Evolutionary conservation across 2,329 filamentous ascomycete genomes (phyloP), one percentile per base, ranked within the genome.

Genomic region (Blastomyces percursus): DNA sequence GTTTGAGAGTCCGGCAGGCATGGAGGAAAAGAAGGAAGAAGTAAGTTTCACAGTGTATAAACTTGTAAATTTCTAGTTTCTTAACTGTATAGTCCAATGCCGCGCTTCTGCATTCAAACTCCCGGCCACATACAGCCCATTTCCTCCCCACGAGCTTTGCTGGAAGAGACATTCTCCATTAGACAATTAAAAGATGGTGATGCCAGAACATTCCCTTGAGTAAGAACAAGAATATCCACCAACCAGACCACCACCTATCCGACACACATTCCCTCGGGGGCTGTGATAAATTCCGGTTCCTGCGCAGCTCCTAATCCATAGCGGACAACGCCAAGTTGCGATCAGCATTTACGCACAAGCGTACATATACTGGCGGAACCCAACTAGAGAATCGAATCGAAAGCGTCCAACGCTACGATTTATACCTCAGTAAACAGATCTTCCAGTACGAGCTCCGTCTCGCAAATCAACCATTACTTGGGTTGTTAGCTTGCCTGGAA

Each of bases 401-500:
- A 38, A 38, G 30, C 19, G 27, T 35, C 30, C n/a, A 24, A 56
- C 12, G 32, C 35, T n/a, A 56, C 30, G n/a, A 56, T 56, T 24
- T n/a, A 21, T 38, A 12, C 11, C 12, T 16, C 21, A 27, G 7
- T 27, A 0, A 57, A 42, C 19, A 27, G 54, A 8, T 4, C 19
- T 57, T 42, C 35, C 32, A 42, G 54, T 42, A 24, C 24, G 24
- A 52, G 14, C 32, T 38, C 51, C 60, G 16, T 32, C 32, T 32
- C 19, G 1, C 16, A 42, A 40, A 38, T 59, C 40, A 56, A 48
- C 59, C 56, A 59, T 42, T 52, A 24, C 30, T 44, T 52, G 62
- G 56, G 42, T 68, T 66, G 71, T 66, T 69, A 67, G 27, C 65
- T 60, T 71, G 69, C 48, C 67, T 71, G 24, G 74, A 71, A 55